Conservation (phyloP, 352 stramenopile genomes). For the Pythium sp. region DNA sequence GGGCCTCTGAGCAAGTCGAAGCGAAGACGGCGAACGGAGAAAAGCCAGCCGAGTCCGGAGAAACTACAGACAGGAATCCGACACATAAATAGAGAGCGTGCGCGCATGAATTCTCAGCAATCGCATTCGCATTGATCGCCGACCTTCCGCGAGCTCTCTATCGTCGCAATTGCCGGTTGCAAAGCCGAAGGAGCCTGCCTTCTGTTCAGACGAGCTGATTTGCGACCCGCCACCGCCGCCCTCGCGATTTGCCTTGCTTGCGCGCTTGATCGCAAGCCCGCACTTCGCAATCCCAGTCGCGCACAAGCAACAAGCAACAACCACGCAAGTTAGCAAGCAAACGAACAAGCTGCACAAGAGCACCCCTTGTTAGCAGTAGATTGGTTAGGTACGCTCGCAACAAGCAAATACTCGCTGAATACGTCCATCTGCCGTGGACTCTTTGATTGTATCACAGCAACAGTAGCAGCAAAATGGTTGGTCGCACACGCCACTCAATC, state of each 20-base stretch:
- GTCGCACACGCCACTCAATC: constrained; percentile 12
- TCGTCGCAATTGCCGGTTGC: not conserved
- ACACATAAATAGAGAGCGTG: not conserved
- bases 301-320: not conserved
- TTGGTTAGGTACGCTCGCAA: not conserved
- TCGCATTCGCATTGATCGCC: not conserved
- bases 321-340: too few species aligned
- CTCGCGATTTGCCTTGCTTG: not conserved
- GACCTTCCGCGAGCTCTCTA: not conserved
- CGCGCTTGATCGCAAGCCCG: not conserved
- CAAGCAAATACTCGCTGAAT: not conserved
- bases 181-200: not conserved
- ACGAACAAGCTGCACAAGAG: not conserved
- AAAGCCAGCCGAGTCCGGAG: not conserved
- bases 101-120: not conserved
- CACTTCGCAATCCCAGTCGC: not conserved
- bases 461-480: constrained; percentile 5
- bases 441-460: not conserved
- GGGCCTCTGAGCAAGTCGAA: not conserved
- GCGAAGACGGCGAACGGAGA: not conserved
- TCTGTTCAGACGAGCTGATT: not conserved
- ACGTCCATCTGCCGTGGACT: not conserved
- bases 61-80: not conserved
- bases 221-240: not conserved
- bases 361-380: not conserved